Conservation (phyloP, 2,329 filamentous ascomycete species). For the Lasiodiplodia hormozganensis region DNA sequence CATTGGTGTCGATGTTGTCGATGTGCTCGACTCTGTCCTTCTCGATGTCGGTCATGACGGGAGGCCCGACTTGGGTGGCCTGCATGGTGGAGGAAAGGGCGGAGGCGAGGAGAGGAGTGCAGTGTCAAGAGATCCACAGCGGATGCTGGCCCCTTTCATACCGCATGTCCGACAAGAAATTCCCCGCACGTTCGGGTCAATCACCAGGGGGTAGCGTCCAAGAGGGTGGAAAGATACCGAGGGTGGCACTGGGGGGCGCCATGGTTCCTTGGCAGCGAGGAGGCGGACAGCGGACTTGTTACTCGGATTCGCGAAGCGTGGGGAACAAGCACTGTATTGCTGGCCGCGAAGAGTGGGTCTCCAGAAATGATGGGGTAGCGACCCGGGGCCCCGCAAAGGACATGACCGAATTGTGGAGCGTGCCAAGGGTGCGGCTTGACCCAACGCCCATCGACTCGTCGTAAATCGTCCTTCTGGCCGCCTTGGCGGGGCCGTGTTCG, state of each 20-base stretch:
- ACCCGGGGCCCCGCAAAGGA: conserved; percentile 20
- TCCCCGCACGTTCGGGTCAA: conserved; percentile 11
- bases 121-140: background rate
- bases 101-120: background rate
- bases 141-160: conserved; percentile 19
- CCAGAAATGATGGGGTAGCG: conserved; percentile 4
- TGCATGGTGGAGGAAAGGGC: conserved; percentile 2
- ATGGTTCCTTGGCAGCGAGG: background rate
- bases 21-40: conserved; percentile 26
- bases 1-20: conserved; percentile 18
- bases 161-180: conserved; percentile 7
- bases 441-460: conserved; percentile 8
- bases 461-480: conserved; percentile 1
- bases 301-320: conserved; percentile 8
- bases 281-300: conserved; percentile 11
- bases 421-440: conserved; percentile 22
- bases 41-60: conserved; percentile 10
- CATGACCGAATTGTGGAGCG: conserved; percentile 16
- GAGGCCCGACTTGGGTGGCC: conserved; percentile 7
- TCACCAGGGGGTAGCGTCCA: conserved; percentile 8
- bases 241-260: conserved; percentile 10
- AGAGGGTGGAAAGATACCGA: conserved; percentile 19
- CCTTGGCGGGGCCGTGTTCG: conserved; percentile 3
- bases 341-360: conserved; percentile 4
- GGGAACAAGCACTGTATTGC: background rate